These are phyloP conservation scores for Phytophthora pinifolia DNA, from an alignment of 352 stramenopile species.

Conservation along the genomic window DNA sequence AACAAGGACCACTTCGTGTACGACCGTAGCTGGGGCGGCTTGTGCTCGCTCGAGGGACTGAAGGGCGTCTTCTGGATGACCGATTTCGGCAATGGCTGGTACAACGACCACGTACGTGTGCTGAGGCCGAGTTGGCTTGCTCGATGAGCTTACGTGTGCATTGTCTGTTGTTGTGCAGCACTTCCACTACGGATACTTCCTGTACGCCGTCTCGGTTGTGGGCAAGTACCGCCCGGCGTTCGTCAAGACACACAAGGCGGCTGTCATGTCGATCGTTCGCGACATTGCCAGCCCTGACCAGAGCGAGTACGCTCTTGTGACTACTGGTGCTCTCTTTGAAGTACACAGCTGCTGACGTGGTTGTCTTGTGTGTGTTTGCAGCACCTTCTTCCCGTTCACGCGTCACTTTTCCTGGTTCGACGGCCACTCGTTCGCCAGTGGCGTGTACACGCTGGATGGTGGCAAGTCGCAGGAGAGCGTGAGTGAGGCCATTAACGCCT, in stretches of 20 bases:
- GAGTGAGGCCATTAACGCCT: constrained; percentile 96
- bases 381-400: constrained; percentile 88
- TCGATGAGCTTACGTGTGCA: background rate
- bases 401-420: constrained; percentile 98
- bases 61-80: constrained; percentile 88
- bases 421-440: constrained; percentile 95
- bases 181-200: constrained; percentile 96
- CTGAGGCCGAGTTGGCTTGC: background rate
- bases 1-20: constrained; percentile 91
- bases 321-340: background rate
- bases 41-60: constrained; percentile 92
- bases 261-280: constrained; percentile 72
- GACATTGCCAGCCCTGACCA: constrained; percentile 71
- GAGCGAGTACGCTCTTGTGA: constrained; percentile 52
- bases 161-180: constrained; percentile 62
- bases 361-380: constrained; percentile 29
- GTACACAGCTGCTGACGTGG: constrained; percentile 1
- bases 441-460: constrained; percentile 93
- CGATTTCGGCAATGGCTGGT: constrained; percentile 94
- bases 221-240: constrained; percentile 78
- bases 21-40: constrained; percentile 91
- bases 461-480: constrained; percentile 97
- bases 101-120: constrained; percentile 85
- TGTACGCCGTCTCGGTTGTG: constrained; percentile 85
- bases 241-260: constrained; percentile 63